Percentiles rank a stretch among this genome's conserved stretches.
Conservation (phyloP, 129 eudicot genomes). For the Lactuca sativa region DNA sequence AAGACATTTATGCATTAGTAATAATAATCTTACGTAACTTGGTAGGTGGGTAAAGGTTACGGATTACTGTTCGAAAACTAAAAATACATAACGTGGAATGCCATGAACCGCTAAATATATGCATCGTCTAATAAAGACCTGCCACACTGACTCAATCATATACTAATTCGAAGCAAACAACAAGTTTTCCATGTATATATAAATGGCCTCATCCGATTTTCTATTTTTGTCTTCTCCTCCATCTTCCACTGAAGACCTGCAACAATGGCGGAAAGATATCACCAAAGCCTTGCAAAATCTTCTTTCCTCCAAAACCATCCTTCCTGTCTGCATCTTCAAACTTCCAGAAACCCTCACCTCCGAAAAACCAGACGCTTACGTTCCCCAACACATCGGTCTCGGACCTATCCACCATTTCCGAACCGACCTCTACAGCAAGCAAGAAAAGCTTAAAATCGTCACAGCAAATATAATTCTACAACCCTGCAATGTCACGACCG, state of each 20-base stretch:
- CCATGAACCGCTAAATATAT: not conserved
- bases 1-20: not conserved
- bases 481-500: constrained; percentile 1
- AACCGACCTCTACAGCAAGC: constrained; percentile 22
- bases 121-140: not conserved
- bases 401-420: constrained; percentile 35
- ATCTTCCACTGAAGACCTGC: constrained; percentile 23
- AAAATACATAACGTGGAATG: not conserved
- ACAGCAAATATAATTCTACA: constrained; percentile 13
- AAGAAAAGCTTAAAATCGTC: constrained; percentile 27
- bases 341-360: constrained; percentile 25
- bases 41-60: not conserved
- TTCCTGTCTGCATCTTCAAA: constrained; percentile 23
- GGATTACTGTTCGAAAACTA: not conserved
- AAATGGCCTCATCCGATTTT: constrained; percentile 14
- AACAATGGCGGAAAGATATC: constrained; percentile 20
- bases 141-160: constrained; percentile 9
- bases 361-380: constrained; percentile 21
- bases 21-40: too few relatives aligned
- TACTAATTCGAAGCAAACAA: not conserved
- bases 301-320: constrained; percentile 10
- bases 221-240: constrained; percentile 14
- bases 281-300: constrained; percentile 7
- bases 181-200: not conserved
- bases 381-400: constrained; percentile 26